Evolutionary conservation across 192 early-diverging fungal species (phyloP), one percentile per base, ranked within the genome.

Genomic region (Geranomyces michiganensis): DNA sequence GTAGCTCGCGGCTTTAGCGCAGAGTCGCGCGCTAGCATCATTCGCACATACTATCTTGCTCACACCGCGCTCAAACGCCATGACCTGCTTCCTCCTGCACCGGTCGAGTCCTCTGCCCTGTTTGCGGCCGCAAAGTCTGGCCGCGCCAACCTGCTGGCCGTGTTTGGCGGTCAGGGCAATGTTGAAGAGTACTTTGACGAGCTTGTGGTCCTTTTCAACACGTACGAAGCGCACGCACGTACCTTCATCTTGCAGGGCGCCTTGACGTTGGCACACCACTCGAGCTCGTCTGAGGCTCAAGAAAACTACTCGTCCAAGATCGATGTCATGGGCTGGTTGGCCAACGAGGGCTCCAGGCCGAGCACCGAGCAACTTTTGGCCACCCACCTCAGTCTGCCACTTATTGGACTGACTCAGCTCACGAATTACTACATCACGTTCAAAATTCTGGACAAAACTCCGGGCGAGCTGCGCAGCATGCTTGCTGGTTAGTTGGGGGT

Each of bases 121-220:
- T 84, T 93, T 61, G 76, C 82, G 29, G 88, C 89, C 66, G 92
- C 87, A 48, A 68, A 78, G 14, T 64, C 79, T 22, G 88, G 89
- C 27, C 78, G 73, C 12, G 89, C 91, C 44, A 79, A 80, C 56
- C 73, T 79, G n/a, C 89, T 93, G 72, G 92, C 94, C 43, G 87
- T 97, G 68, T 97, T 97, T 89, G 95, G 95, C 68, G 95, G 95
- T 49, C 95, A 97, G 82, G 95, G 95, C 68, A 94, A 93, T 75
- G 91, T 93, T 43, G 91, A 94, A 67, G 94, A 93, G 68, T 97
- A 94, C 86, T 94, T 97, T 87, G 88, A 92, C 75, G 95, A 97
- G 81, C 84, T 95, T 29, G 89, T 89, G 43, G 83, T 85, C 59
- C 86, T 92, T 29, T 92, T 88, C 78, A 81, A 82, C 65, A 92